phyloP scores from a whole-genome alignment of 441 rosid species.

The Capsella rubella region DNA sequence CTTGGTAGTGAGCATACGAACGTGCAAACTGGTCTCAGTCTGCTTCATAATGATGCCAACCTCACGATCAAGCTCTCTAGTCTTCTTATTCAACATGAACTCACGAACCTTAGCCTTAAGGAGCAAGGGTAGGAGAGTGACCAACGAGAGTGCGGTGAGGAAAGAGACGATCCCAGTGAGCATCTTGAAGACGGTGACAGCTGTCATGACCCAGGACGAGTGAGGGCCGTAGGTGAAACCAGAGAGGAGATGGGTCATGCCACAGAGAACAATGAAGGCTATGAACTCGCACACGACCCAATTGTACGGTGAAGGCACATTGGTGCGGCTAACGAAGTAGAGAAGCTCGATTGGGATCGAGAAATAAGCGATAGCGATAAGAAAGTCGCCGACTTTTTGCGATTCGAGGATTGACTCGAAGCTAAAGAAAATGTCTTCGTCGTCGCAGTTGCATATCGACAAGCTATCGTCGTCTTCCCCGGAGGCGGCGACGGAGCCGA shows the following conservation, averaged over 20 bases:
- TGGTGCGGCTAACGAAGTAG: conserved; percentile 90
- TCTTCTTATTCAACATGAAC: conserved; percentile 42
- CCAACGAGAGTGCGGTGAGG: conserved; percentile 54
- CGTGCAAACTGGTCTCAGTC: conserved; percentile 82
- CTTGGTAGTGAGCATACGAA: conserved; percentile 93
- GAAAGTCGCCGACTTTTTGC: conserved; percentile 84
- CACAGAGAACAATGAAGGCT: conserved; percentile 95
- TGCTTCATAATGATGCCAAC: conserved; percentile 46
- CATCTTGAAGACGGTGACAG: conserved; percentile 85
- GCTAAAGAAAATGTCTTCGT: conserved; percentile 74
- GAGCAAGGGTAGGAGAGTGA: conserved; percentile 42
- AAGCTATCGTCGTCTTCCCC: conserved; percentile 42
- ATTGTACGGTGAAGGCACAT: conserved; percentile 76
- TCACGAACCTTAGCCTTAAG: conserved; percentile 46
- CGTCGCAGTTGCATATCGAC: conserved; percentile 83
- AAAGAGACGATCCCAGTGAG: conserved; percentile 89
- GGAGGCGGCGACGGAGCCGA: conserved; percentile 7
- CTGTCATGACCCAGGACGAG: conserved; percentile 71
- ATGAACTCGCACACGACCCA: conserved; percentile 93
- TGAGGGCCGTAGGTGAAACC: conserved; percentile 91
- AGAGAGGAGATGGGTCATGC: conserved; percentile 89
- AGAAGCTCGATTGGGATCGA: conserved; percentile 89
- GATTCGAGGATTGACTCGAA: conserved; percentile 67
- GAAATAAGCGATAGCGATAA: conserved; percentile 92
- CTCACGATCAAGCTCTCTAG: conserved; percentile 44